These are phyloP conservation scores for Saturnispora ahearnii DNA, from an alignment of 805 yeast genomes.

Conservation along the genomic window DNA sequence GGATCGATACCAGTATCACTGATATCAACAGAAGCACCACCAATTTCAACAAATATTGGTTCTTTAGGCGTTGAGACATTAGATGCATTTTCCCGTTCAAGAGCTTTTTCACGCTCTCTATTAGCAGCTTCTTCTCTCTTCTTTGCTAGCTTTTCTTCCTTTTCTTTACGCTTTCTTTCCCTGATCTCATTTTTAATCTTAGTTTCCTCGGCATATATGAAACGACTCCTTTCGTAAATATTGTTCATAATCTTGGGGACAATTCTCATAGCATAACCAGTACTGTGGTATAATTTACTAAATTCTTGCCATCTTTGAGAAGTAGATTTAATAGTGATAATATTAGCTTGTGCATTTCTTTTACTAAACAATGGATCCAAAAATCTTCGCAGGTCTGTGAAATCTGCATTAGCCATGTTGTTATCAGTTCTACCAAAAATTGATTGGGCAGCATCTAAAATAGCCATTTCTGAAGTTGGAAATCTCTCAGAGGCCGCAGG, in stretches of 20 bases:
- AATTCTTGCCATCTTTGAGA: conserved; percentile 62
- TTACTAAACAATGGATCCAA: conserved; percentile 12
- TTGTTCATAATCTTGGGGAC: conserved; percentile 43
- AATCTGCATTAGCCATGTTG: background rate
- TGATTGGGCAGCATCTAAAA: conserved; percentile 9
- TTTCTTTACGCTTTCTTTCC: conserved; percentile 21
- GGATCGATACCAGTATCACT: conserved; percentile 90
- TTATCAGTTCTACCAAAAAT: conserved; percentile 5
- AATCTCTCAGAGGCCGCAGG: conserved; percentile 4
- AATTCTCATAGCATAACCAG: conserved; percentile 7
- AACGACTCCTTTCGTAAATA: conserved; percentile 34
- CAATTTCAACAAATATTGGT: conserved; percentile 64
- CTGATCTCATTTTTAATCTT: conserved; percentile 15
- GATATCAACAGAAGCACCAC: conserved; percentile 73
- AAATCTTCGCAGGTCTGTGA: conserved; percentile 10
- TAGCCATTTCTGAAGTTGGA: background rate
- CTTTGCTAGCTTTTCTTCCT: conserved; percentile 12
- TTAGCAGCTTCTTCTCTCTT: conserved; percentile 18
- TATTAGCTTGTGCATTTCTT: conserved; percentile 14
- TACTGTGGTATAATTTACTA: conserved; percentile 37
- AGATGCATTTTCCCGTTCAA: conserved; percentile 21
- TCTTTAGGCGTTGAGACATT: conserved; percentile 18
- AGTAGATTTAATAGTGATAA: conserved; percentile 29
- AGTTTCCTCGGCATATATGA: conserved; percentile 27
- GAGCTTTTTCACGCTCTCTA: conserved; percentile 4